These are phyloP conservation scores for Penicillium tannophilum DNA, from an alignment of 495 filamentous ascomycete genomes.

Conservation along the genomic window DNA sequence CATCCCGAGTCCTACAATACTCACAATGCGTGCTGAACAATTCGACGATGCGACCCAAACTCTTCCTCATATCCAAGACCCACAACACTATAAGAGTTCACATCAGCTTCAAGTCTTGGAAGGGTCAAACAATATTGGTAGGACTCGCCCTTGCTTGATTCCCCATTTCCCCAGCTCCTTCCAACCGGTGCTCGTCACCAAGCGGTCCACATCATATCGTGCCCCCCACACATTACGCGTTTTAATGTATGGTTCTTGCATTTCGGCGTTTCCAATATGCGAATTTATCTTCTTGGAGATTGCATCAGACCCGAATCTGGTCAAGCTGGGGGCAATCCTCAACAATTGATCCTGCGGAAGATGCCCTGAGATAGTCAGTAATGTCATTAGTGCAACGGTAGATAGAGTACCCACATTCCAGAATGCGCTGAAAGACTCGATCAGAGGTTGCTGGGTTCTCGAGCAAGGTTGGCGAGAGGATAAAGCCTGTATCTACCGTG, in stretches of 20 bases:
- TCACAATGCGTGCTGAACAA: slow-evolving; percentile 35
- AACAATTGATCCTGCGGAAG: slow-evolving; percentile 9
- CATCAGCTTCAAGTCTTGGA: neutral
- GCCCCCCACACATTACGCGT: slow-evolving; percentile 35
- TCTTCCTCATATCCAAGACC: slow-evolving; percentile 38
- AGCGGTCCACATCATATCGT: slow-evolving; percentile 29
- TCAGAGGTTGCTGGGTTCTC: slow-evolving; percentile 20
- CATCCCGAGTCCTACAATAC: neutral
- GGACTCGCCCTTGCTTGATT: slow-evolving; percentile 30
- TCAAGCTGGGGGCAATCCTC: slow-evolving; percentile 12
- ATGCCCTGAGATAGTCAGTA: slow-evolving; percentile 11
- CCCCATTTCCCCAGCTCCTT: slow-evolving; percentile 37
- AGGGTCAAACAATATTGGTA: too few species aligned
- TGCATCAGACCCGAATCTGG: slow-evolving; percentile 15
- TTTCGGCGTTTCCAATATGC: slow-evolving; percentile 28
- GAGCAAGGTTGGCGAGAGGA: slow-evolving; percentile 14
- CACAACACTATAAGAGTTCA: slow-evolving; percentile 32
- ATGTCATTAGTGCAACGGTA: too few species aligned
- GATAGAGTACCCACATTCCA: slow-evolving; percentile 10
- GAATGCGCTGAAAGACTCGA: slow-evolving; percentile 15
- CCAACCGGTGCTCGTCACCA: slow-evolving; percentile 43
- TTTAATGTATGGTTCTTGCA: slow-evolving; percentile 32
- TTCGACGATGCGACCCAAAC: slow-evolving; percentile 40
- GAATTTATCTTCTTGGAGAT: slow-evolving; percentile 17
- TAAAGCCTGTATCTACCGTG: slow-evolving; percentile 19